Percentiles rank a stretch among this genome's conserved stretches.
Evolutionary conservation across 305 asterid genomes (phyloP).

Genomic region (Petunia hybrid): DNA sequence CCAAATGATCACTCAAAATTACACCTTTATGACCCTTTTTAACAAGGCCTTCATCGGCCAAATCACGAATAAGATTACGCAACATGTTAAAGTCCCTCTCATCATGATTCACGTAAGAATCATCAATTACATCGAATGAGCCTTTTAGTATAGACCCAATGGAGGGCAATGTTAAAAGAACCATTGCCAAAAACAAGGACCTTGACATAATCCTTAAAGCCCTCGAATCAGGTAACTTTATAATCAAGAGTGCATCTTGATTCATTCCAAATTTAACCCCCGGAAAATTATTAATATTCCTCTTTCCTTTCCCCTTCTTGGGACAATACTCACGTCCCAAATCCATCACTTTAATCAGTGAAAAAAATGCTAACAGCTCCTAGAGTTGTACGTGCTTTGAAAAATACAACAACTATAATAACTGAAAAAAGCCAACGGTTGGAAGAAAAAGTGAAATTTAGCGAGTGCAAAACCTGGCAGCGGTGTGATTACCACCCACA

Average conservation of each 20-base stretch:
- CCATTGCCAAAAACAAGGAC: constrained; percentile 60
- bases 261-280: constrained; percentile 42
- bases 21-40: constrained; percentile 67
- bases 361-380: not conserved
- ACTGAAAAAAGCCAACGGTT: constrained; percentile 36
- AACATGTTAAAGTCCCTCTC: constrained; percentile 40
- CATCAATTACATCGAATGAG: constrained; percentile 32
- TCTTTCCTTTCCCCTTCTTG: constrained; percentile 32
- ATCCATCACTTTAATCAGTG: constrained; percentile 46
- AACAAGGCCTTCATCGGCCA: constrained; percentile 70
- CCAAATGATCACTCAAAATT: constrained; percentile 42
- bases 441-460: constrained; percentile 39
- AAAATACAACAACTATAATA: not conserved
- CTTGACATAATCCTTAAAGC: constrained; percentile 60
- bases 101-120: constrained; percentile 24
- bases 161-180: constrained; percentile 48
- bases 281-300: constrained; percentile 30
- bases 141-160: constrained; percentile 48
- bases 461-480: constrained; percentile 86
- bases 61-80: constrained; percentile 57
- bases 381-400: not conserved
- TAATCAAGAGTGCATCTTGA: constrained; percentile 48
- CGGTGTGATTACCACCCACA: constrained; percentile 92
- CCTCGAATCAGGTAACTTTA: constrained; percentile 62
- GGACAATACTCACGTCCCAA: constrained; percentile 39